These are phyloP conservation scores for Sonneratia alba DNA, from an alignment of 345 rosid genomes.

Conservation along the genomic window DNA sequence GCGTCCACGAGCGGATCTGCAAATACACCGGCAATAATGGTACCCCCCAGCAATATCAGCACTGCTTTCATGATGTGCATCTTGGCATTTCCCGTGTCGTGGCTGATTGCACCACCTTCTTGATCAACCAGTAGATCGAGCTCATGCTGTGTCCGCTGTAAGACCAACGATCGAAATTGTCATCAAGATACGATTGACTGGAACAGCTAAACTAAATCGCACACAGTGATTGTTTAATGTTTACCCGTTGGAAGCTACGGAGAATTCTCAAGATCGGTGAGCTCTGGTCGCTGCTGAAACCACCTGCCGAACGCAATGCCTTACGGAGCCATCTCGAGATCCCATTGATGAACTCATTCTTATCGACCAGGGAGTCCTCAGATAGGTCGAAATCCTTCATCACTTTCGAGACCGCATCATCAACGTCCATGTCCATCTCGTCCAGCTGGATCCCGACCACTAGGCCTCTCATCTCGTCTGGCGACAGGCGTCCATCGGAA, in stretches of 20 bases:
- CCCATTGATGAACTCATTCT: constrained; percentile 23
- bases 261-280: constrained; percentile 8
- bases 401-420: constrained; percentile 29
- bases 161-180: background rate
- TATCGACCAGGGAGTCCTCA: constrained; percentile 13
- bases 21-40: constrained; percentile 26
- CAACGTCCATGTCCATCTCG: constrained; percentile 24
- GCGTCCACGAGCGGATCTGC: constrained; percentile 42
- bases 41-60: constrained; percentile 24
- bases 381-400: constrained; percentile 33
- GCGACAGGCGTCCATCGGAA: constrained; percentile 21
- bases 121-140: constrained; percentile 23
- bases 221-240: background rate
- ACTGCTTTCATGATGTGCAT: constrained; percentile 25
- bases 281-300: background rate
- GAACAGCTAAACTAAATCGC: background rate
- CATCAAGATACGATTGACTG: background rate
- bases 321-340: constrained; percentile 31
- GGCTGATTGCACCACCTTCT: constrained; percentile 15
- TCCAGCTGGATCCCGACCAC: constrained; percentile 37
- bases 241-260: constrained; percentile 8
- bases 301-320: constrained; percentile 15
- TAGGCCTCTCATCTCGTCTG: constrained; percentile 34
- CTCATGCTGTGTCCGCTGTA: constrained; percentile 25
- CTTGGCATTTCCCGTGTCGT: constrained; percentile 16